A percentile compares a stretch with the other conserved stretches of the same genome.
phyloP scores from a whole-genome alignment of 164 flowering plant genomes.

The Protea cynaroides region DNA sequence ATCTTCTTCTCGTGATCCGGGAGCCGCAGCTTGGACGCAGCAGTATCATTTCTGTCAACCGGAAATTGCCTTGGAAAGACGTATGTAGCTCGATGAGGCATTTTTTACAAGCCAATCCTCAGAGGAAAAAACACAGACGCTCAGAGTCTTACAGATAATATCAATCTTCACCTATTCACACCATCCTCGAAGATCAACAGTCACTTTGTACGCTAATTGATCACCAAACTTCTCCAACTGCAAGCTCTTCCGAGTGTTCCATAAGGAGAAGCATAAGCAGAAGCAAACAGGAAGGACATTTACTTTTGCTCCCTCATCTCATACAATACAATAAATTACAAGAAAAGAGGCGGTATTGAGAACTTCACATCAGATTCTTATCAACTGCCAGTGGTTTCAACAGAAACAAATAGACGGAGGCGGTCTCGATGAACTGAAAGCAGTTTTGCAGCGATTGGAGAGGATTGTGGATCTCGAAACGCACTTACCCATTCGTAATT shows the following conservation, averaged over 20 bases:
- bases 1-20: slow-evolving; percentile 52
- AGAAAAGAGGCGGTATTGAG: neutral
- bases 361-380: neutral
- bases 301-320: neutral
- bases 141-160: neutral
- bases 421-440: neutral
- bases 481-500: neutral
- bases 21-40: slow-evolving; percentile 18
- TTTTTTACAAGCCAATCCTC: slow-evolving; percentile 25
- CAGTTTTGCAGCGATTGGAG: neutral
- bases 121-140: slow-evolving; percentile 4
- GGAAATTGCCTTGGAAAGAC: slow-evolving; percentile 73
- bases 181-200: neutral
- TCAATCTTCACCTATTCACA: neutral
- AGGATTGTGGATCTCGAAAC: neutral
- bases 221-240: slow-evolving; percentile 10
- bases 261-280: neutral
- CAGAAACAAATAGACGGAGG: neutral
- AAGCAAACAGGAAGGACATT: neutral
- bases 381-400: neutral
- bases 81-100: slow-evolving; percentile 82
- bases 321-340: neutral
- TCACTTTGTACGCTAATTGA: neutral
- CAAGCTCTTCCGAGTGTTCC: neutral
- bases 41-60: slow-evolving; percentile 31